Percentiles rank a stretch among this genome's conserved stretches.
Evolutionary conservation across 2,329 filamentous ascomycete species (phyloP).

Genomic region (Claviceps paspali): DNA sequence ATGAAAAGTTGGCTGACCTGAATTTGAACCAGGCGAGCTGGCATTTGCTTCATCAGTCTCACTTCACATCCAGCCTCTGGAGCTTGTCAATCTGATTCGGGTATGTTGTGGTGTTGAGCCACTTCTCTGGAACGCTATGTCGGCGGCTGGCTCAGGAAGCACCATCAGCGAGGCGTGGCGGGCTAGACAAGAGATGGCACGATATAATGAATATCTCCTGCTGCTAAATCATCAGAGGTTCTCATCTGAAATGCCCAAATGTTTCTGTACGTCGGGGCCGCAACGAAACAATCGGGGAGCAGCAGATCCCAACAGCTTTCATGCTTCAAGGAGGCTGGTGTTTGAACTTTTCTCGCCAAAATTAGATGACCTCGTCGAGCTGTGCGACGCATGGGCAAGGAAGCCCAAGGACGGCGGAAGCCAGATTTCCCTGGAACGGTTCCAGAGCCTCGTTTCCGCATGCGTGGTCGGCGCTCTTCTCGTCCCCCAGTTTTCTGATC

Average conservation of each 20-base stretch:
- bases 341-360: slow-evolving; percentile 40
- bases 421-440: slow-evolving; percentile 35
- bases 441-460: slow-evolving; percentile 36
- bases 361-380: slow-evolving; percentile 30
- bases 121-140: slow-evolving; percentile 15
- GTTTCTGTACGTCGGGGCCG: slow-evolving; percentile 2
- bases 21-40: slow-evolving; percentile 40
- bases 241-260: neutral
- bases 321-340: slow-evolving; percentile 32
- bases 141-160: slow-evolving; percentile 29
- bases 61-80: slow-evolving; percentile 45
- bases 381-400: slow-evolving; percentile 33
- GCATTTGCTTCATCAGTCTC: slow-evolving; percentile 51
- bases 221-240: slow-evolving; percentile 25
- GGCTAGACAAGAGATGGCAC: slow-evolving; percentile 25
- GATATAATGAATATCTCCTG: slow-evolving; percentile 38
- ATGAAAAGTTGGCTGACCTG: neutral
- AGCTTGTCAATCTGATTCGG: slow-evolving; percentile 54
- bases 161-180: slow-evolving; percentile 33
- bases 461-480: slow-evolving; percentile 30
- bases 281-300: slow-evolving; percentile 10
- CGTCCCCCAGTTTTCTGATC: slow-evolving; percentile 29
- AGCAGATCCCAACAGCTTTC: slow-evolving; percentile 17
- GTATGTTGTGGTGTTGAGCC: slow-evolving; percentile 44
- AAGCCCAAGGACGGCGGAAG: slow-evolving; percentile 27